These are phyloP conservation scores for Thielaviopsis euricoi DNA, from an alignment of 2,329 filamentous ascomycete species.

Conservation along the genomic window DNA sequence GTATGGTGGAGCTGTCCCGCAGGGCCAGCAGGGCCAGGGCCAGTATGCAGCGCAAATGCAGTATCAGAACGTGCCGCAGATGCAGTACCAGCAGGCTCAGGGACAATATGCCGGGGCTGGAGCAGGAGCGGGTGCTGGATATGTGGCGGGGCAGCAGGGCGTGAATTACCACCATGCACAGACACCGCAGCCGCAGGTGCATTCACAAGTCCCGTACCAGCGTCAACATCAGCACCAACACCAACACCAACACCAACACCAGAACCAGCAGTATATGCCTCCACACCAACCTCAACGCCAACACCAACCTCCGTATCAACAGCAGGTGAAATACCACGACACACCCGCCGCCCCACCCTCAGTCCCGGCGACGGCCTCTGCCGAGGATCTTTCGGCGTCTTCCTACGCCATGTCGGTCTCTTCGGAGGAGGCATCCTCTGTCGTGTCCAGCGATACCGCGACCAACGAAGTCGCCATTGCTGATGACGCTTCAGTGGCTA, in stretches of 20 bases:
- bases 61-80: neutral
- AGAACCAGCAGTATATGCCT: neutral
- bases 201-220: neutral
- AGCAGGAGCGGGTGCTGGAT: neutral
- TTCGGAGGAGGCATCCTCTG: neutral
- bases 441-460: neutral
- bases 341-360: neutral
- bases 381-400: neutral
- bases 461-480: neutral
- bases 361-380: neutral
- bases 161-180: neutral
- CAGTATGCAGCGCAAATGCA: constrained; percentile 13
- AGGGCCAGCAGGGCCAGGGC: constrained; percentile 19
- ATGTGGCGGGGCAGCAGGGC: neutral
- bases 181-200: neutral
- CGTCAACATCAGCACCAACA: neutral
- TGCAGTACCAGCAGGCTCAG: neutral
- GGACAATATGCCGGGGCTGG: too few species aligned
- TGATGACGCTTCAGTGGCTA: neutral
- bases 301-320: neutral
- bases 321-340: neutral
- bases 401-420: neutral
- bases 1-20: neutral
- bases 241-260: constrained; percentile 1
- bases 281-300: neutral